phyloP scores from a whole-genome alignment of 768 basidiomycete genomes.

The Lactarius sp. region DNA sequence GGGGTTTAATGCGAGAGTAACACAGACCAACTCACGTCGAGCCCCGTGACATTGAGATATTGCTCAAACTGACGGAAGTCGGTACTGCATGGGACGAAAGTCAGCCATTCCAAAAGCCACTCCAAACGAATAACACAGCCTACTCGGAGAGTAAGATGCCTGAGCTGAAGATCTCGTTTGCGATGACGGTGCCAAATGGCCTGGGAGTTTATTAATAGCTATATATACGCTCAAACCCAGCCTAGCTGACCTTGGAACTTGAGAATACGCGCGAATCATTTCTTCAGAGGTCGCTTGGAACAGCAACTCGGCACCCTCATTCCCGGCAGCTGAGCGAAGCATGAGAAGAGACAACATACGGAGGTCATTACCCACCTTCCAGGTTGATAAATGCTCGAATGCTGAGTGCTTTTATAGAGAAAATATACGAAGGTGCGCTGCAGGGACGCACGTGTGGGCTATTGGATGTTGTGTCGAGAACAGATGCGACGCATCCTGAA shows the following conservation, averaged over 20 bases:
- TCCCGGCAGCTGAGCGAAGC: constrained; percentile 63
- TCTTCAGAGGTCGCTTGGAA: constrained; percentile 96
- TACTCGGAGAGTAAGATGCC: constrained; percentile 89
- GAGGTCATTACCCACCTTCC: constrained; percentile 50
- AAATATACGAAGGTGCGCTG: background rate
- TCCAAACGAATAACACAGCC: constrained; percentile 25
- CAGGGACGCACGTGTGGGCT: constrained; percentile 53
- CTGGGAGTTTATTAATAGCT: constrained; percentile 32
- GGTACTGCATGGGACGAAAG: constrained; percentile 47
- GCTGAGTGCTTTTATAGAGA: constrained; percentile 34
- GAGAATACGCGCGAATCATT: constrained; percentile 89
- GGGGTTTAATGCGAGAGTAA: background rate
- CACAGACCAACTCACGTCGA: constrained; percentile 58
- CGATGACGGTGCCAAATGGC: constrained; percentile 84
- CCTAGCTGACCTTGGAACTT: constrained; percentile 61
- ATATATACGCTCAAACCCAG: background rate
- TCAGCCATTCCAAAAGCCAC: constrained; percentile 1
- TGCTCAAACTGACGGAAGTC: constrained; percentile 93
- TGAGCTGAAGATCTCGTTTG: constrained; percentile 89
- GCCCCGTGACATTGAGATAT: constrained; percentile 84
- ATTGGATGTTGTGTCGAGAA: constrained; percentile 86
- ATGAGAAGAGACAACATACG: background rate
- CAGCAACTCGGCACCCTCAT: constrained; percentile 79
- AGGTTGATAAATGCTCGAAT: constrained; percentile 86
- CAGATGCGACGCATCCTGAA: constrained; percentile 92